Conservation (phyloP, 2,329 filamentous ascomycete species). For the Exophiala calicioides region DNA sequence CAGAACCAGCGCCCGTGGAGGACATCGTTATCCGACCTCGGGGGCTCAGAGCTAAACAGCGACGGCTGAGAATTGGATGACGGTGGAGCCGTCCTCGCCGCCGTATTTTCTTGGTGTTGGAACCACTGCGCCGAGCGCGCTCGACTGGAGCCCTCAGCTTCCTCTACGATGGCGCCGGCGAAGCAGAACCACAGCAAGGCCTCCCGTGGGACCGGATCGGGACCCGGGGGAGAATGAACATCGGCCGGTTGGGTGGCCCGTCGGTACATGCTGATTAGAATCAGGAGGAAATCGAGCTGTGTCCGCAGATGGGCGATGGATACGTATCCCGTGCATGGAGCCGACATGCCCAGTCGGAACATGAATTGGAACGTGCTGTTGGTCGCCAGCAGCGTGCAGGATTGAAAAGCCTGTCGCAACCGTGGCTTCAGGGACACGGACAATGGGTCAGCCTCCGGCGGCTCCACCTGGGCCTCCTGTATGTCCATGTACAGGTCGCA, state of each 20-base stretch:
- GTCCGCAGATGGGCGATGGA: constrained; percentile 11
- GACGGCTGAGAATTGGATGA: constrained; percentile 4
- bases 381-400: constrained; percentile 12
- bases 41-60: too few relatives aligned
- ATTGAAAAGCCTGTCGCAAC: constrained; percentile 5
- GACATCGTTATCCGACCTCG: constrained; percentile 8
- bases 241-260: background rate
- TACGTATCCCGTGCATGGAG: constrained; percentile 10
- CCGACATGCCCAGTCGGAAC: constrained; percentile 5
- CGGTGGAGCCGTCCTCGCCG: too few relatives aligned
- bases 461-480: constrained; percentile 2
- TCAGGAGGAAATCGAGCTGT: constrained; percentile 9
- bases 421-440: constrained; percentile 2
- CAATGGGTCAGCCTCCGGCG: too few relatives aligned
- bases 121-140: background rate
- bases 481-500: constrained; percentile 12
- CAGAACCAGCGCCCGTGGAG: constrained; percentile 18
- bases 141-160: constrained; percentile 5
- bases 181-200: constrained; percentile 19
- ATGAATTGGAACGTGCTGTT: constrained; percentile 15
- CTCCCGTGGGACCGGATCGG: constrained; percentile 9
- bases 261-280: constrained; percentile 15
- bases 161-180: constrained; percentile 13
- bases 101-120: background rate
- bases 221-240: background rate